phyloP scores from a whole-genome alignment of 768 basidiomycete species.

The Russula earlei region DNA sequence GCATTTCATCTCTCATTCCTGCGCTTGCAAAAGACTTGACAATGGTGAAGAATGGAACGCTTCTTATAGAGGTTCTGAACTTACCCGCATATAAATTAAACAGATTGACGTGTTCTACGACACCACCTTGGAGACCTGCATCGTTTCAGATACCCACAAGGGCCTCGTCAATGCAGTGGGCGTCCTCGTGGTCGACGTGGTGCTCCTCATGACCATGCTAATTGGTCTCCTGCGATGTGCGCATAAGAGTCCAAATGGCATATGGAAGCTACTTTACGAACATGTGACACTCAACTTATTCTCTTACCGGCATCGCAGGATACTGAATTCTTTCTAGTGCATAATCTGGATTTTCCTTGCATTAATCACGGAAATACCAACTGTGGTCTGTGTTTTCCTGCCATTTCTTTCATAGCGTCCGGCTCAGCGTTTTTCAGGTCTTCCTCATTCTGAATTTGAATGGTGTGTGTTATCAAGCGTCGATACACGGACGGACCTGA shows the following conservation, averaged over 20 bases:
- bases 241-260: background rate
- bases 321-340: background rate
- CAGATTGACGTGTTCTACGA: background rate
- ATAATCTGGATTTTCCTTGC: conserved; percentile 4
- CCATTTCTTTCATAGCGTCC: no score
- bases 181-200: background rate
- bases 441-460: conserved; percentile 6
- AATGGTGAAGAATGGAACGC: background rate
- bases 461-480: background rate
- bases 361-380: background rate
- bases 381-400: background rate
- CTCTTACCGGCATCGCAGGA: background rate
- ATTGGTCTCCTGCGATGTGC: background rate
- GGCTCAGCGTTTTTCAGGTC: background rate
- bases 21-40: background rate
- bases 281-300: background rate
- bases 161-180: background rate
- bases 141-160: background rate
- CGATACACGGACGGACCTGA: background rate
- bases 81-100: background rate
- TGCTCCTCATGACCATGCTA: background rate
- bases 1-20: background rate
- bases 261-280: conserved; percentile 12
- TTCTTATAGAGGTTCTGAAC: background rate
- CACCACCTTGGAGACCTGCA: background rate